phyloP scores from a whole-genome alignment of 2,329 filamentous ascomycete species.

The Raffaelea arxii region DNA sequence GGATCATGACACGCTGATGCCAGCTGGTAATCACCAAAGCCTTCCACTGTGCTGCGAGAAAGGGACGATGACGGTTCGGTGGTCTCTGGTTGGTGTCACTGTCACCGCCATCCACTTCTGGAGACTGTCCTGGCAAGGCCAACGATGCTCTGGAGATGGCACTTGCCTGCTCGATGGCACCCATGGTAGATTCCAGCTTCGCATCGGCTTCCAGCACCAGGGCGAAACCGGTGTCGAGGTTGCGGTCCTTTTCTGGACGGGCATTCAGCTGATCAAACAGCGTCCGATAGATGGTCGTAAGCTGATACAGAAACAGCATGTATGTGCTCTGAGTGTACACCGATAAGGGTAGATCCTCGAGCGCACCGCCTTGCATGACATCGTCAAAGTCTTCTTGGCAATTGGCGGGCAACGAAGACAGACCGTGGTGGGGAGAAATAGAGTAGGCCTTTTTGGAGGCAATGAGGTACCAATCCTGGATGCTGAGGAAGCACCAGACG shows the following conservation, averaged over 20 bases:
- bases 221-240: not conserved
- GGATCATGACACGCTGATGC: slow-evolving; percentile 4
- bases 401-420: not conserved
- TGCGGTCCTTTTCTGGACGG: not conserved
- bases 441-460: slow-evolving; percentile 1
- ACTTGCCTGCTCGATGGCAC: slow-evolving; percentile 1
- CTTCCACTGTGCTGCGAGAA: not conserved
- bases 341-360: not conserved
- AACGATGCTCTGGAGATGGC: not conserved
- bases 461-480: slow-evolving; percentile 1
- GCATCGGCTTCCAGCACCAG: not conserved
- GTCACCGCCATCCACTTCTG: not conserved
- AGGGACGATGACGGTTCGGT: not conserved
- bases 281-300: not conserved
- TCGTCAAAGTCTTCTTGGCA: slow-evolving; percentile 2
- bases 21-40: slow-evolving; percentile 1
- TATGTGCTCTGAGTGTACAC: slow-evolving; percentile 1
- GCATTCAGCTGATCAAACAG: not conserved
- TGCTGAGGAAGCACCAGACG: not conserved
- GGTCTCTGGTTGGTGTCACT: not conserved
- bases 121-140: not conserved
- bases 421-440: not conserved
- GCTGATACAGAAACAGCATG: not conserved
- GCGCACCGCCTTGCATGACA: not conserved
- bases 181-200: not conserved